Conservation (phyloP, 1,139 yeast genomes). For the Candida sanyaensis region DNA sequence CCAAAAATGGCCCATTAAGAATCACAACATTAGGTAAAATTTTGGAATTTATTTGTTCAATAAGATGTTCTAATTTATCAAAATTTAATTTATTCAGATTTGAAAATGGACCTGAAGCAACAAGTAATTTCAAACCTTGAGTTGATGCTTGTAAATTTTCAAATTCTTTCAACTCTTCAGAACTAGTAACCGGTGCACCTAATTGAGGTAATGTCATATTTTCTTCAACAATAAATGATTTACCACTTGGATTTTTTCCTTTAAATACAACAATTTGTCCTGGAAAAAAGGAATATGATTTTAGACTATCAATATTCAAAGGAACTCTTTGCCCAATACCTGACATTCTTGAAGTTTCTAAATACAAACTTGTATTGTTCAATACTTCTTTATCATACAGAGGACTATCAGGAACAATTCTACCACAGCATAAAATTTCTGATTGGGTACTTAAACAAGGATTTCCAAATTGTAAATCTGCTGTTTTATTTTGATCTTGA, state of each 20-base stretch:
- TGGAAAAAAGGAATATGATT: slow-evolving; percentile 68
- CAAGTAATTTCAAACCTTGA: slow-evolving; percentile 33
- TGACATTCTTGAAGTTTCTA: slow-evolving; percentile 80
- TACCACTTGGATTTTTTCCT: slow-evolving; percentile 90
- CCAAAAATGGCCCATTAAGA: slow-evolving; percentile 85
- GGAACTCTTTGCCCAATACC: slow-evolving; percentile 88
- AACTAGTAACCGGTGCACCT: slow-evolving; percentile 65
- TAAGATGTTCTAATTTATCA: slow-evolving; percentile 31
- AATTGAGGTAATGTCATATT: slow-evolving; percentile 65
- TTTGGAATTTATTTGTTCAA: slow-evolving; percentile 52
- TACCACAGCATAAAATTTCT: slow-evolving; percentile 76
- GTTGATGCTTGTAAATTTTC: slow-evolving; percentile 22
- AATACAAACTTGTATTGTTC: slow-evolving; percentile 64
- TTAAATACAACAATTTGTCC: slow-evolving; percentile 85
- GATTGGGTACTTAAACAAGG: slow-evolving; percentile 80
- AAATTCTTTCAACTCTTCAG: slow-evolving; percentile 47
- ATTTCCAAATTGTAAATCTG: slow-evolving; percentile 59
- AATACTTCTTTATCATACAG: slow-evolving; percentile 49
- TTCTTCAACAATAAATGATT: slow-evolving; percentile 66
- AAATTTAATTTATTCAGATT: slow-evolving; percentile 36
- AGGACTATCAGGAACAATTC: slow-evolving; percentile 86
- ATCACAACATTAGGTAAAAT: slow-evolving; percentile 70
- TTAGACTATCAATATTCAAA: slow-evolving; percentile 50
- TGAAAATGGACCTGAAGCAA: slow-evolving; percentile 47
- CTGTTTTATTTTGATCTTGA: slow-evolving; percentile 43